These are phyloP conservation scores for Pelargonium australe DNA, from an alignment of 441 rosid genomes.

Conservation along the genomic window DNA sequence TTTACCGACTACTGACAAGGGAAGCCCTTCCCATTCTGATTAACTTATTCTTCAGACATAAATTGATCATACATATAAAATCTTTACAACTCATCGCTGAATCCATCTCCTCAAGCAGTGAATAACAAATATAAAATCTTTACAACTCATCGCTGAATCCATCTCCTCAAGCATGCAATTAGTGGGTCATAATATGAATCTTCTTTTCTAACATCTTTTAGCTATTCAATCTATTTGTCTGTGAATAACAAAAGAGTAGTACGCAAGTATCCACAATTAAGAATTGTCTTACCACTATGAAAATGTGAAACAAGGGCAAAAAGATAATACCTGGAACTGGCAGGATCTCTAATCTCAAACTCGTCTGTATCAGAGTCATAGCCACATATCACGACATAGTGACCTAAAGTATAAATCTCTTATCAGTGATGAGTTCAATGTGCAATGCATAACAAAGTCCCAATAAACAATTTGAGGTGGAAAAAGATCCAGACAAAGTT, in stretches of 20 bases:
- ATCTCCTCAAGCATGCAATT: no score
- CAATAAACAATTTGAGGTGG: neutral
- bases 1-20: neutral
- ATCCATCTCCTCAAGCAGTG: no score
- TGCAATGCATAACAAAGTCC: no score
- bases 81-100: no score
- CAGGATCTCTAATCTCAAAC: conserved; percentile 97
- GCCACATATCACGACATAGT: conserved; percentile 81
- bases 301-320: conserved; percentile 8
- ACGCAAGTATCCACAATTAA: neutral
- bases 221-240: neutral
- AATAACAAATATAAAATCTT: no score
- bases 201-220: neutral
- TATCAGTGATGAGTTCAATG: neutral
- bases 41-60: no score
- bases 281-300: neutral
- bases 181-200: no score
- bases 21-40: no score
- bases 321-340: conserved; percentile 63
- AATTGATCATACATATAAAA: no score
- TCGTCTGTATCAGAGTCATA: conserved; percentile 68
- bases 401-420: conserved; percentile 40
- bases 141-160: no score
- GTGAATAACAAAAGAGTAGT: neutral
- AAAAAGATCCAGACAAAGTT: neutral